Conservation (phyloP, 352 stramenopile genomes). For the Globisporangium solare region DNA sequence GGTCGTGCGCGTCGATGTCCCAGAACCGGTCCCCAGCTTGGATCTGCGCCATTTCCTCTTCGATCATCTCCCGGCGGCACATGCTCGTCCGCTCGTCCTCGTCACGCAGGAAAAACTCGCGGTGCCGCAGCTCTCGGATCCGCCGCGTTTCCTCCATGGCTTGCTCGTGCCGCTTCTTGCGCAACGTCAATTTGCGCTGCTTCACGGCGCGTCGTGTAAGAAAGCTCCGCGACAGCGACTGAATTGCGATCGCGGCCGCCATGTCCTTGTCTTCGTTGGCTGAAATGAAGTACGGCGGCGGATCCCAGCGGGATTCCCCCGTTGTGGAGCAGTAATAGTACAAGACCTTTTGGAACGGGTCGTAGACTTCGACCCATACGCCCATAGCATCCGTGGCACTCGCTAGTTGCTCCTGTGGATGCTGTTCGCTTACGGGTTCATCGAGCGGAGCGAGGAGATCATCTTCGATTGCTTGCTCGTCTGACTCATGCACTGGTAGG, state of each 20-base stretch:
- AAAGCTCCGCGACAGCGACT: constrained; percentile 45
- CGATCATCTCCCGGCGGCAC: constrained; percentile 41
- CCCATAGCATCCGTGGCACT: constrained; percentile 1
- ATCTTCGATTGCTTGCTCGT: background rate
- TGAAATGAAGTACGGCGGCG: constrained; percentile 29
- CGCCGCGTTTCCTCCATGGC: constrained; percentile 14
- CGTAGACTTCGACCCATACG: constrained; percentile 61
- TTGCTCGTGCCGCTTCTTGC: constrained; percentile 22
- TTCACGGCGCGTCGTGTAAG: constrained; percentile 27
- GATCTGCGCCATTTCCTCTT: constrained; percentile 51
- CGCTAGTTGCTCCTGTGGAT: background rate
- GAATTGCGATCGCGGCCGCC: constrained; percentile 47
- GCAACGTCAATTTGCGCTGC: constrained; percentile 21
- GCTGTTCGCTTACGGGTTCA: constrained; percentile 2
- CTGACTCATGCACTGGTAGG: background rate
- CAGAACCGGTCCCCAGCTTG: constrained; percentile 43
- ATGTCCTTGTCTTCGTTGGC: constrained; percentile 36
- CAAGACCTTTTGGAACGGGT: constrained; percentile 43
- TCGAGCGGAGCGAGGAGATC: background rate
- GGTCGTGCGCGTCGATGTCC: constrained; percentile 38
- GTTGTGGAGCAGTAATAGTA: constrained; percentile 58
- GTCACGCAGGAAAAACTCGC: constrained; percentile 21
- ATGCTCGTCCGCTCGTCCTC: constrained; percentile 34
- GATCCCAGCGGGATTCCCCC: constrained; percentile 43
- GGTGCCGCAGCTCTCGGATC: constrained; percentile 18